phyloP scores from a whole-genome alignment of 352 stramenopile genomes.

The Globisporangium acanthophoron region DNA sequence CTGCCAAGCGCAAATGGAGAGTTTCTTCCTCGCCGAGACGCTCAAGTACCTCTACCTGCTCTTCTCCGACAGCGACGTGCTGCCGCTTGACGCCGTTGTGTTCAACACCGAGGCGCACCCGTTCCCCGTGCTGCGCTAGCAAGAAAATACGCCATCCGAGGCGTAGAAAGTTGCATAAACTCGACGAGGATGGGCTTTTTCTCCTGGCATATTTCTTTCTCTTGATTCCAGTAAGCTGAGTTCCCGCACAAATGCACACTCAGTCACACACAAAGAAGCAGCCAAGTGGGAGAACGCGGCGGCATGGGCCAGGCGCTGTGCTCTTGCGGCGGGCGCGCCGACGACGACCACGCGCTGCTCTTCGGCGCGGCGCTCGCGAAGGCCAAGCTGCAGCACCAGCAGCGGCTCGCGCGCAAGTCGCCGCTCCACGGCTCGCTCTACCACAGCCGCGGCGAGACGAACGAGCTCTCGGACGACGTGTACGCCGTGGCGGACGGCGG shows the following conservation, averaged over 20 bases:
- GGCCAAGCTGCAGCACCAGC: conserved; percentile 31
- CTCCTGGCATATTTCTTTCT: not conserved
- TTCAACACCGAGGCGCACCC: conserved; percentile 87
- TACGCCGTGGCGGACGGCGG: conserved; percentile 19
- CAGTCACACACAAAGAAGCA: not conserved
- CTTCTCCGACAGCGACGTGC: conserved; percentile 66
- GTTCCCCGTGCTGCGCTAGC: conserved; percentile 25
- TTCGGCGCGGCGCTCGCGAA: conserved; percentile 17
- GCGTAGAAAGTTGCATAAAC: too few species aligned
- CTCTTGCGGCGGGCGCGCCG: conserved; percentile 34
- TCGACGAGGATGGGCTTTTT: too few species aligned
- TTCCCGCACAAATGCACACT: not conserved
- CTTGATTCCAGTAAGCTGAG: not conserved
- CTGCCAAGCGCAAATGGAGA: conserved; percentile 55
- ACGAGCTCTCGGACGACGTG: conserved; percentile 45
- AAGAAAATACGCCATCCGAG: too few species aligned
- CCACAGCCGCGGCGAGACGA: conserved; percentile 48
- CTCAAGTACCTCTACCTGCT: conserved; percentile 92
- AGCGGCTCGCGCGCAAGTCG: conserved; percentile 14
- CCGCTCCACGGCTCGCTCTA: conserved; percentile 24
- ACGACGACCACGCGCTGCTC: conserved; percentile 24
- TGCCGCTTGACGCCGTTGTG: conserved; percentile 70
- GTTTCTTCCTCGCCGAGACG: conserved; percentile 90
- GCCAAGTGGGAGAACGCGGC: not conserved
- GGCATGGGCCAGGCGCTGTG: conserved; percentile 49